Conservation (phyloP, 306 rosid genomes). For the Vachellia pachyceras region DNA sequence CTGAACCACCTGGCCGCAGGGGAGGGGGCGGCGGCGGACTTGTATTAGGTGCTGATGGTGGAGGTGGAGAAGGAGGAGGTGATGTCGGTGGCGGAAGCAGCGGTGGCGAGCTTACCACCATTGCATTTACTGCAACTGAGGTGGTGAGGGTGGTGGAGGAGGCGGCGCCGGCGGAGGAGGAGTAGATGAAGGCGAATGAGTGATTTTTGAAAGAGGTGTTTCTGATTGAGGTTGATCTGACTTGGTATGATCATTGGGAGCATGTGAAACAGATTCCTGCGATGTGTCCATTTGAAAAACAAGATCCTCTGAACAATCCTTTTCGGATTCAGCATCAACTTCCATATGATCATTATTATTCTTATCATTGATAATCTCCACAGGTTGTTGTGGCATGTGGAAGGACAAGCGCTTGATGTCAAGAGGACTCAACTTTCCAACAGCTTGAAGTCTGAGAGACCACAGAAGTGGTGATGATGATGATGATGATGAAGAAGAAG, state of each 20-base stretch:
- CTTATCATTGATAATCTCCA: not conserved
- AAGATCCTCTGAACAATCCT: conserved; percentile 27
- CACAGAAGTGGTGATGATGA: conserved; percentile 54
- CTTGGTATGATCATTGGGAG: conserved; percentile 24
- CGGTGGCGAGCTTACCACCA: not conserved
- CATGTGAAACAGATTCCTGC: conserved; percentile 21
- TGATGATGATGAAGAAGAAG: conserved; percentile 23
- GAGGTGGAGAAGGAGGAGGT: conserved; percentile 25
- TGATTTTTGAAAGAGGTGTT: not conserved
- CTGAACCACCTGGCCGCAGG: not conserved
- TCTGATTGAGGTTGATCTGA: conserved; percentile 19
- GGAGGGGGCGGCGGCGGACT: not conserved
- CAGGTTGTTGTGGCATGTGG: conserved; percentile 38
- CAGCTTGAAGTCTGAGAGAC: conserved; percentile 68
- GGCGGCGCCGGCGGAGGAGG: no score
- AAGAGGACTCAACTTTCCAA: conserved; percentile 66
- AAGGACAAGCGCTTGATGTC: conserved; percentile 61
- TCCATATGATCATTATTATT: conserved; percentile 9
- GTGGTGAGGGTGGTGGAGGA: conserved; percentile 17
- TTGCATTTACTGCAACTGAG: not conserved
- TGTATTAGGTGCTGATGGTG: not conserved
- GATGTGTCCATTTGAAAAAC: conserved; percentile 20
- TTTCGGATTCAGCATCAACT: conserved; percentile 11
- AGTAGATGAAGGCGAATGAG: conserved; percentile 1
- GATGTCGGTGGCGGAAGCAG: not conserved